A percentile compares a stretch with the other conserved stretches of the same genome.
Evolutionary conservation across 164 flowering plant species (phyloP).

Genomic region (Magnolia sinica): DNA sequence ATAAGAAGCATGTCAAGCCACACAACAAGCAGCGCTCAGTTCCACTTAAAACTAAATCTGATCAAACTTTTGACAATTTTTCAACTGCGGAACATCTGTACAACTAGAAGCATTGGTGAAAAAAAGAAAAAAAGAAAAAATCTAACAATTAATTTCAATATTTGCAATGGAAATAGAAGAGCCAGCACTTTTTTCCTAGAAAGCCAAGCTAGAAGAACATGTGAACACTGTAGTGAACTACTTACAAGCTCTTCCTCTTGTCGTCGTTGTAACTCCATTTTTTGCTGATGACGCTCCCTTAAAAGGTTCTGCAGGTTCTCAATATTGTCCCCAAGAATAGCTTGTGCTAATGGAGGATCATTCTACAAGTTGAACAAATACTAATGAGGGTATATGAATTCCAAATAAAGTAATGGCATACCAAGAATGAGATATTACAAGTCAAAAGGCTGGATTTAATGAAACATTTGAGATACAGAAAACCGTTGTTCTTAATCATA

Average conservation of each 20-base stretch:
- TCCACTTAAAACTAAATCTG: background rate
- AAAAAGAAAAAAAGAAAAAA: too few species aligned
- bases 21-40: background rate
- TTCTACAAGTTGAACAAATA: constrained; percentile 35
- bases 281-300: constrained; percentile 64
- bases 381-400: background rate
- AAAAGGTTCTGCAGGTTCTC: constrained; percentile 65
- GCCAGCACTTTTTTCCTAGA: background rate
- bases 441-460: background rate
- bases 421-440: background rate
- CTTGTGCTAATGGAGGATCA: constrained; percentile 94
- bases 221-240: constrained; percentile 8
- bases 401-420: background rate
- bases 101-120: background rate
- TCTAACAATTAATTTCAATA: background rate
- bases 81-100: background rate
- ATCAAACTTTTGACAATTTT: background rate
- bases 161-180: background rate
- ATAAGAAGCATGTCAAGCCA: background rate
- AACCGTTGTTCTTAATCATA: too few species aligned
- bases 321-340: constrained; percentile 74
- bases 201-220: background rate
- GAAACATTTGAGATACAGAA: too few species aligned
- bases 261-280: constrained; percentile 54
- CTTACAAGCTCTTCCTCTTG: constrained; percentile 86